These are phyloP conservation scores for Nothopassalora personata DNA, from an alignment of 2,329 filamentous ascomycete species.

Conservation along the genomic window DNA sequence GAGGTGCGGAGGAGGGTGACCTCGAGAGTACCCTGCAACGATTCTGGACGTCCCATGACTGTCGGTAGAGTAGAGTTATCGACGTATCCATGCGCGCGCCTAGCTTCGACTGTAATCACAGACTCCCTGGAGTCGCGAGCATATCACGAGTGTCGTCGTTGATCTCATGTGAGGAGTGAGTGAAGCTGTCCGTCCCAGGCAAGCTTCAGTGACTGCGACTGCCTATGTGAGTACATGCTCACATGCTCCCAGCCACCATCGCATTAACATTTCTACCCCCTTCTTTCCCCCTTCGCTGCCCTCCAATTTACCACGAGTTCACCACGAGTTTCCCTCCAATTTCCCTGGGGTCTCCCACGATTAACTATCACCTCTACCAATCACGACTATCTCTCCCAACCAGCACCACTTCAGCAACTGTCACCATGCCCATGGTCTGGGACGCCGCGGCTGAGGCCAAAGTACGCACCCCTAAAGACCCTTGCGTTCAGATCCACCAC, in stretches of 20 bases:
- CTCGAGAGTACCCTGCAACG: too few relatives aligned
- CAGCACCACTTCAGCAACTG: background rate
- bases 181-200: background rate
- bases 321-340: background rate
- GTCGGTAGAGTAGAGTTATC: too few relatives aligned
- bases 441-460: slow-evolving; percentile 28
- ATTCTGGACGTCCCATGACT: too few relatives aligned
- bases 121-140: too few relatives aligned
- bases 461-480: slow-evolving; percentile 13
- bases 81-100: too few relatives aligned
- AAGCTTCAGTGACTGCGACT: background rate
- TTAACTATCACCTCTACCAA: background rate
- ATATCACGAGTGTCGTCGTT: too few relatives aligned
- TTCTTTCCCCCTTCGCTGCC: background rate
- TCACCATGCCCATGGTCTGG: slow-evolving; percentile 32
- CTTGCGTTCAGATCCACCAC: background rate
- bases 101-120: too few relatives aligned
- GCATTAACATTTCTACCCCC: background rate
- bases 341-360: background rate
- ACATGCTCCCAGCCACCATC: background rate
- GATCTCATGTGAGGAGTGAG: background rate
- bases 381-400: background rate
- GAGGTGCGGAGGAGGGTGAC: too few relatives aligned
- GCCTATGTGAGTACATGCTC: background rate
- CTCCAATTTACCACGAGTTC: background rate